Conservation (phyloP, 345 rosid species). For the Melaleuca quinquenervia region DNA sequence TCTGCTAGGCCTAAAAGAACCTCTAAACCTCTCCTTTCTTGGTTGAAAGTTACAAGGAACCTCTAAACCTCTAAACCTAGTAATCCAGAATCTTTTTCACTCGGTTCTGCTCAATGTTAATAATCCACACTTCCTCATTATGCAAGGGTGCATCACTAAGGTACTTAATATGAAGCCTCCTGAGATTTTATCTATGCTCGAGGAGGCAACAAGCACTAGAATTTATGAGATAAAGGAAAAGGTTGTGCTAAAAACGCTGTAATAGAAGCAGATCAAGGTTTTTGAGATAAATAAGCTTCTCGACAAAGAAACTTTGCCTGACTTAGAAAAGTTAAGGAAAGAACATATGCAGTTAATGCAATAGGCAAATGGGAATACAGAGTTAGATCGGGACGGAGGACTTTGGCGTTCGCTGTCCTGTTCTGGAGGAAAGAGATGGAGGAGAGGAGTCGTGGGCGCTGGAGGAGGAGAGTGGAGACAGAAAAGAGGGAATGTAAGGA, state of each 20-base stretch:
- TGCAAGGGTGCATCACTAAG: constrained; percentile 99
- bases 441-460: too few species aligned
- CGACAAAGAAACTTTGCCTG: constrained; percentile 82
- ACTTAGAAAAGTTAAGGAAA: constrained; percentile 84
- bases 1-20: too few species aligned
- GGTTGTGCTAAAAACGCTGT: constrained; percentile 78
- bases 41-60: too few species aligned
- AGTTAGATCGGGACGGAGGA: constrained; percentile 66
- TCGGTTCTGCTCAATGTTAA: constrained; percentile 97
- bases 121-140: constrained; percentile 97
- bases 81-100: constrained; percentile 90
- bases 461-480: too few species aligned
- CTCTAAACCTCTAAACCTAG: too few species aligned
- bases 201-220: constrained; percentile 98
- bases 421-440: too few species aligned
- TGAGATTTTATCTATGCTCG: constrained; percentile 93
- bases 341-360: constrained; percentile 89
- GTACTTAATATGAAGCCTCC: constrained; percentile 98
- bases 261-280: constrained; percentile 91
- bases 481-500: too few species aligned
- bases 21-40: too few species aligned
- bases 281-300: constrained; percentile 92
- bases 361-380: constrained; percentile 86
- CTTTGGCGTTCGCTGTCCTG: too few species aligned
- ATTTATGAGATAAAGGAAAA: constrained; percentile 98